Base-by-base conservation (phyloP, 2,329 filamentous ascomycete species). In the Bertia moriformis region DNA sequence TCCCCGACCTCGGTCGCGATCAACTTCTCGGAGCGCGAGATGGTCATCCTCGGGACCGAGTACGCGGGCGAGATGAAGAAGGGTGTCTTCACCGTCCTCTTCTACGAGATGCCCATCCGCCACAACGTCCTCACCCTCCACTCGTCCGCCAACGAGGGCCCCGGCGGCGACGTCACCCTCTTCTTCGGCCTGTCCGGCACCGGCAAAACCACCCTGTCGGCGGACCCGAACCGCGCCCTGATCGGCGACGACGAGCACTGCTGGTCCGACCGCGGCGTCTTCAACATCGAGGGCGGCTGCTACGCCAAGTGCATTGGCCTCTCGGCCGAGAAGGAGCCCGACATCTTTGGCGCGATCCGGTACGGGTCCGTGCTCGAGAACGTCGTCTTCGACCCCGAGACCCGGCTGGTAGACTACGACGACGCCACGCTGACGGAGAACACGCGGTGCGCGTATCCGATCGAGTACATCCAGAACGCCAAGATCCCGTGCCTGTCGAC, bases 41-140 rank as follows among this genome's bases (percentile, higher is more conserved):
- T 98, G 91, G 91, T 98, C 50, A 98, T 98, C 59, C 79, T 98
- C 42, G 91, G 91, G 61, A 98, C 91, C 24, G 91, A 98, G 69
- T 98, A 98, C 57, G 91, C 91, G 42, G 89, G 89, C 54, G 84
- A 89, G 67, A 89, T 91, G 84, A 94, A 94, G 71, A 94, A 94
- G 72, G 88, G 91, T 51, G 76, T 98, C 62, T 98, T 98, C 74
- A 98, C 91, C 37, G 87, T 98, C 38, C 79, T 98, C 59, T 98
- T 95, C 76, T 98, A 96, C 71, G 91, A 98, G 72, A 96, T 96
- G 88, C 91, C 91, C 44, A 85, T 98, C 59, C 95, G 95, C 78
- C 91, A 98, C 77, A 93, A 96, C 63, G 89, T 98, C 52, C 70
- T 98, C 49, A 98, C 91, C 30, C 80, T 98, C 40, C 91, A 98